Percentiles rank a stretch among this genome's conserved stretches.
Conservation (phyloP, 1,139 yeast genomes). For the Geotrichum australiense region DNA sequence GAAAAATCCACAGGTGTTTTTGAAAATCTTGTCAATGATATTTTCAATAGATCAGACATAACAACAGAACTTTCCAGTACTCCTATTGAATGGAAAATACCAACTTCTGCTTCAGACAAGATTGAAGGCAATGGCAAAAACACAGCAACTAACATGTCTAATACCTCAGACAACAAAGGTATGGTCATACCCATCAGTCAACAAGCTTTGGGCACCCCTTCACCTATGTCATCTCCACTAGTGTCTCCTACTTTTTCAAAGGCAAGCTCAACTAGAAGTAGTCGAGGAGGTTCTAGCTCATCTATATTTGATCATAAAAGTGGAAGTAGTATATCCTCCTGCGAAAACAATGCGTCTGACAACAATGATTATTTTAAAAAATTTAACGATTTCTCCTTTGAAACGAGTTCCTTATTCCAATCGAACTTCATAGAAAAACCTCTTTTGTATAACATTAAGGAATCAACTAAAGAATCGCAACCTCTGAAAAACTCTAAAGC, state of each 20-base stretch:
- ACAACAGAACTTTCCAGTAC: slow-evolving; percentile 5
- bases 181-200: no score
- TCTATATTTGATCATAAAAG: slow-evolving; percentile 12
- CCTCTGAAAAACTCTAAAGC: no score
- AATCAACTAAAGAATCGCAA: no score
- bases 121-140: slow-evolving; percentile 2
- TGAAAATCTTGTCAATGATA: slow-evolving; percentile 6
- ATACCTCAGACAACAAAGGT: no score
- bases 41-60: slow-evolving; percentile 2
- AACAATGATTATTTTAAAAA: not conserved
- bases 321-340: slow-evolving; percentile 9
- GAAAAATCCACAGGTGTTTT: not conserved
- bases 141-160: not conserved
- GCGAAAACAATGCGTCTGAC: slow-evolving; percentile 2
- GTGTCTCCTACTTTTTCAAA: not conserved
- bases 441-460: no score
- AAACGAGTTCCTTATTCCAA: not conserved
- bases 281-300: slow-evolving; percentile 7
- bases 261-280: not conserved
- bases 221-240: not conserved
- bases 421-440: not conserved
- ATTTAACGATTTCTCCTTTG: not conserved
- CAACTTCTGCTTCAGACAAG: slow-evolving; percentile 5
- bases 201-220: no score
- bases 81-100: slow-evolving; percentile 9